Base-by-base conservation (phyloP, 305 asterid genomes). In the Fraxinus sp. region DNA sequence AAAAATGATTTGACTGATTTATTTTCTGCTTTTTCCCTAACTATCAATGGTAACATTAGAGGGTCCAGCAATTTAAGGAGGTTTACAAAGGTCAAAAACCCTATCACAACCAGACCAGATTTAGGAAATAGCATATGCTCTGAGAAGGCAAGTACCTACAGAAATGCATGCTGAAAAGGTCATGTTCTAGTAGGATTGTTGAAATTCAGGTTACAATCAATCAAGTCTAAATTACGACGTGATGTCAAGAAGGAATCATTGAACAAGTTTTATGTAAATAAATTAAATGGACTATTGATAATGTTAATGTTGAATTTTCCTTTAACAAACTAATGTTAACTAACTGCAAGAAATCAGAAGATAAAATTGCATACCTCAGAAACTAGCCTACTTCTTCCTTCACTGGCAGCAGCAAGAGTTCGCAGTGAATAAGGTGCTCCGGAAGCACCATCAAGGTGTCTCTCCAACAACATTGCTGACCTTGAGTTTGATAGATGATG, bases 371-470 rank as follows among this genome's bases (percentile, higher is more conserved):
- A 59, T 83, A 89, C 95, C 93, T 91, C 93, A 39, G 93, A 92
- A 88, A 89, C 90, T 18, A 87, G 85, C 84, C 92, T 89, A 85
- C 93, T 87, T 88, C 98, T 89, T 86, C 97, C 97, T 89, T 92
- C 97, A 87, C 90, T 80, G 26, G 90, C 95, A 78, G 90, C 91
- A 82, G 95, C 92, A 86, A 91, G 85, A 81, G 87, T 83, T 84
- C 93, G 88, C 37, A 89, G 82, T 13, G 96, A 83, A 90, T 89
- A 81, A 80, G 97, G 94, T 78, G 87, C 73, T 75, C 93, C 93
- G 11, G 86, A 83, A 80, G 92, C 90, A 87, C 91, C 86, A 77
- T 92, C 92, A 72, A 86, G 86, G 57, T 91, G 94, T 84, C 98
- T 94, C 90, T 92, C 98, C 89, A 91, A 84, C 86, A 91, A 72